Conservation (phyloP, 2,329 filamentous ascomycete species). For the Cladosporium velox region DNA sequence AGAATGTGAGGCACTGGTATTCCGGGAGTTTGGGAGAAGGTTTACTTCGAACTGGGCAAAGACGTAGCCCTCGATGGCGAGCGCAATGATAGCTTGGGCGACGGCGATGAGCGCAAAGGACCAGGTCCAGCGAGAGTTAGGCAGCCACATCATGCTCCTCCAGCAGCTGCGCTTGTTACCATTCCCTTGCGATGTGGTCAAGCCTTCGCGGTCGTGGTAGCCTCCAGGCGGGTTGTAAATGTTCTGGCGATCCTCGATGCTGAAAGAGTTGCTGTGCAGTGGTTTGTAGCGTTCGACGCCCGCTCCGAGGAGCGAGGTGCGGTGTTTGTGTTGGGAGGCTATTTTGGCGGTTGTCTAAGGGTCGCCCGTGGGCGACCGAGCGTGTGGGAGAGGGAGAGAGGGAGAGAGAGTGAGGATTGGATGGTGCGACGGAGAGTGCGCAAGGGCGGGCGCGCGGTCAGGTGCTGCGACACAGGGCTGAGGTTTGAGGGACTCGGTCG, state of each 20-base stretch:
- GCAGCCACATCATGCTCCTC: conserved; percentile 66
- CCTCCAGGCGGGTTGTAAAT: conserved; percentile 37
- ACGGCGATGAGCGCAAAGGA: conserved; percentile 74
- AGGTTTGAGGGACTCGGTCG: neutral
- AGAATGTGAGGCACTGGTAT: conserved; percentile 54
- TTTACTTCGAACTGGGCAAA: conserved; percentile 81
- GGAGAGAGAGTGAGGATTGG: neutral
- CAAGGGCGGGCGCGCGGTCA: conserved; percentile 13
- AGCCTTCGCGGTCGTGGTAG: conserved; percentile 56
- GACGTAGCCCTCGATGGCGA: conserved; percentile 86
- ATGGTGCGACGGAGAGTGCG: conserved; percentile 14
- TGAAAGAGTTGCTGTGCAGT: conserved; percentile 46
- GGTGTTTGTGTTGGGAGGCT: conserved; percentile 53
- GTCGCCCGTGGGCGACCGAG: conserved; percentile 21
- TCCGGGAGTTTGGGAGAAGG: conserved; percentile 36
- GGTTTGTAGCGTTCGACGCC: conserved; percentile 43
- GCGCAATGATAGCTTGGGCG: conserved; percentile 75
- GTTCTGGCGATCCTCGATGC: conserved; percentile 26
- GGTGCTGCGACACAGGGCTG: conserved; percentile 19
- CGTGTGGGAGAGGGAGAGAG: neutral
- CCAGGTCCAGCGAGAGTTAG: conserved; percentile 86
- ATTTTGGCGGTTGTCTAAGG: conserved; percentile 33
- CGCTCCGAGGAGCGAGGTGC: conserved; percentile 61
- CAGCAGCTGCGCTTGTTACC: conserved; percentile 14
- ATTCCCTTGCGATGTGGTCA: conserved; percentile 39